Conservation (phyloP, 371 early-diverging fungal genomes). For the Actinomortierella wolfii region DNA sequence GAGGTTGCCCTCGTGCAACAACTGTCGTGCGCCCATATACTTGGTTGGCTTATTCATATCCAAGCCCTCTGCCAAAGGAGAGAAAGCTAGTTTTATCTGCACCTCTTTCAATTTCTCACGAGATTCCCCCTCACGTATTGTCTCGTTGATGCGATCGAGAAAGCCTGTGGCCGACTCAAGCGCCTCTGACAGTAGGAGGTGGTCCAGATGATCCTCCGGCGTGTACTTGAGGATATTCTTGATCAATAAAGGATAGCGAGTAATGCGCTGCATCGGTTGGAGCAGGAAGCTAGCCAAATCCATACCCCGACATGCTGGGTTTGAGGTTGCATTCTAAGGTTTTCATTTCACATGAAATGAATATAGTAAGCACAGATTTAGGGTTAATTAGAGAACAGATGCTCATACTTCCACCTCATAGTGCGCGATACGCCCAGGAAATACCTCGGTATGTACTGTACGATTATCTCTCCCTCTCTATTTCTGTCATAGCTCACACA, state of each 20-base stretch:
- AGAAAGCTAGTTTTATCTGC: conserved; percentile 61
- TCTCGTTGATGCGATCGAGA: conserved; percentile 78
- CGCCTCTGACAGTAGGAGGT: conserved; percentile 71
- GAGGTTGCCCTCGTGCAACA: conserved; percentile 82
- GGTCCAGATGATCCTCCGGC: conserved; percentile 77
- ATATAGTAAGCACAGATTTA: neutral
- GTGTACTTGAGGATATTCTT: conserved; percentile 82
- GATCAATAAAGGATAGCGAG: conserved; percentile 50
- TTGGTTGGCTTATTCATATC: conserved; percentile 66
- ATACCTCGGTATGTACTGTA: too few relatives aligned
- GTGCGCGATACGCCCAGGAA: too few relatives aligned
- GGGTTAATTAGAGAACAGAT: conserved; percentile 2
- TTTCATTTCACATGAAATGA: too few relatives aligned
- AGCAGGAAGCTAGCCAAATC: conserved; percentile 44
- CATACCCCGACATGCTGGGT: conserved; percentile 78
- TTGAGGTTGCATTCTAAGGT: conserved; percentile 55
- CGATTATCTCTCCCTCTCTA: too few relatives aligned
- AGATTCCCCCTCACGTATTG: conserved; percentile 77
- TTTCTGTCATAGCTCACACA: too few relatives aligned
- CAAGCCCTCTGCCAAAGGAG: conserved; percentile 47
- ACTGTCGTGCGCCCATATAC: conserved; percentile 66
- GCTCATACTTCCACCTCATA: neutral
- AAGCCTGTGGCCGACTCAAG: conserved; percentile 71
- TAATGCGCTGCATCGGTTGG: conserved; percentile 92
- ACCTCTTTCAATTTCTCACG: conserved; percentile 74